phyloP scores from a whole-genome alignment of 2,329 filamentous ascomycete genomes.

The Monosporascus sp. region DNA sequence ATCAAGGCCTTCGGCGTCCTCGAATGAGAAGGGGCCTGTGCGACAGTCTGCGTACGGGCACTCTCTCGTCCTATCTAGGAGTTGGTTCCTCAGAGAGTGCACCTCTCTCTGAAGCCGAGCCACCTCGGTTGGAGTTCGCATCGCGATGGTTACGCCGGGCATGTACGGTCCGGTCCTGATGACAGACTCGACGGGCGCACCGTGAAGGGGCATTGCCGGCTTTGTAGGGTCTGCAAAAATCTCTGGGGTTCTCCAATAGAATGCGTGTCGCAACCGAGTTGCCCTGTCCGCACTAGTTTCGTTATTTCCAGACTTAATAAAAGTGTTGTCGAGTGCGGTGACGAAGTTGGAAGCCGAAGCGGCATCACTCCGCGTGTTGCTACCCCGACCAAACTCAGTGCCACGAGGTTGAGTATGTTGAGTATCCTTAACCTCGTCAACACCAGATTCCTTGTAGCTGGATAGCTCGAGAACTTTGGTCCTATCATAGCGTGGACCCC shows the following conservation, averaged over 20 bases:
- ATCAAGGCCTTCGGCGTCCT: constrained; percentile 25
- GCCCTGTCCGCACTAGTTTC: constrained; percentile 1
- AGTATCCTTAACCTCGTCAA: too few relatives aligned
- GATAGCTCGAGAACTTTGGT: too few relatives aligned
- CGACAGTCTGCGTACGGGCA: constrained; percentile 36
- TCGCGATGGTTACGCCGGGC: constrained; percentile 31
- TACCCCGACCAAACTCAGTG: too few relatives aligned
- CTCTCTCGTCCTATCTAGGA: constrained; percentile 28
- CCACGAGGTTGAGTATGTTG: too few relatives aligned
- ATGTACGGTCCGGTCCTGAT: constrained; percentile 28
- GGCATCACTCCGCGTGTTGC: too few relatives aligned
- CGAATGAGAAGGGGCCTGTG: constrained; percentile 25
- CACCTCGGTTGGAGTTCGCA: constrained; percentile 38
- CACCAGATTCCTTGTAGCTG: too few relatives aligned
- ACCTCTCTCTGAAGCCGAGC: constrained; percentile 31
- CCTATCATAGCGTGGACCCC: too few relatives aligned
- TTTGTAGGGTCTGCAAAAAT: constrained; percentile 27
- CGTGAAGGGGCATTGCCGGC: constrained; percentile 32
- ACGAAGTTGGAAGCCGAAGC: too few relatives aligned
- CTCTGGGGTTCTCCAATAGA: constrained; percentile 22
- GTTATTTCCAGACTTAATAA: constrained; percentile 7
- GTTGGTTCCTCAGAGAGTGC: constrained; percentile 28
- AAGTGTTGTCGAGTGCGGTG: too few relatives aligned
- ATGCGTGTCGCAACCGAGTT: constrained; percentile 20
- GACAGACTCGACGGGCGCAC: constrained; percentile 30